These are phyloP conservation scores for Kazachstania kunashirensis DNA, from an alignment of 805 yeast species.

Conservation along the genomic window DNA sequence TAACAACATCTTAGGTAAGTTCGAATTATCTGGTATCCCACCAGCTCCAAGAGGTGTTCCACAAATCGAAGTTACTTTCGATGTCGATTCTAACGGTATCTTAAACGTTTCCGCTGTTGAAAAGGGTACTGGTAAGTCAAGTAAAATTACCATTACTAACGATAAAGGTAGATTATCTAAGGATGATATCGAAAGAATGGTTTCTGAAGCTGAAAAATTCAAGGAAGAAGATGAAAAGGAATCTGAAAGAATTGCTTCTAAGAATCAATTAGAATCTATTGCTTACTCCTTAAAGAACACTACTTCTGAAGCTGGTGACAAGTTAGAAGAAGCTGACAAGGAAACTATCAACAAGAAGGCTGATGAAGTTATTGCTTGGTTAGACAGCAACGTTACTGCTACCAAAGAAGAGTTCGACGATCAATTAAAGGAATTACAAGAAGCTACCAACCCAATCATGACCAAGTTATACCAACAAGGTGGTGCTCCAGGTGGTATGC, in stretches of 20 bases:
- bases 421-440: slow-evolving; percentile 95
- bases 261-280: slow-evolving; percentile 94
- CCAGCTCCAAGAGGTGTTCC: slow-evolving; percentile 99
- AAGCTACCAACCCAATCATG: slow-evolving; percentile 93
- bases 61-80: slow-evolving; percentile 95
- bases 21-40: slow-evolving; percentile 93
- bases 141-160: slow-evolving; percentile 94
- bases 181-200: slow-evolving; percentile 98
- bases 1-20: slow-evolving; percentile 94
- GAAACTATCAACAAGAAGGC: slow-evolving; percentile 73
- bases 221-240: slow-evolving; percentile 95
- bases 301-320: slow-evolving; percentile 68
- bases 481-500: slow-evolving; percentile 74
- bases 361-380: slow-evolving; percentile 80
- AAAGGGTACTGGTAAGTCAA: slow-evolving; percentile 97
- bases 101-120: slow-evolving; percentile 94
- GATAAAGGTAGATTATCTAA: slow-evolving; percentile 97
- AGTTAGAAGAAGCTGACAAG: slow-evolving; percentile 61
- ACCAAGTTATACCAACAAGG: slow-evolving; percentile 87
- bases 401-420: slow-evolving; percentile 86
- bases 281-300: slow-evolving; percentile 89
- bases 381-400: slow-evolving; percentile 87
- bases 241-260: slow-evolving; percentile 83
- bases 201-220: slow-evolving; percentile 93
- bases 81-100: slow-evolving; percentile 95